These are phyloP conservation scores for Ettlia oleoabundans DNA, from an alignment of 139 green algal genomes.

Conservation along the genomic window DNA sequence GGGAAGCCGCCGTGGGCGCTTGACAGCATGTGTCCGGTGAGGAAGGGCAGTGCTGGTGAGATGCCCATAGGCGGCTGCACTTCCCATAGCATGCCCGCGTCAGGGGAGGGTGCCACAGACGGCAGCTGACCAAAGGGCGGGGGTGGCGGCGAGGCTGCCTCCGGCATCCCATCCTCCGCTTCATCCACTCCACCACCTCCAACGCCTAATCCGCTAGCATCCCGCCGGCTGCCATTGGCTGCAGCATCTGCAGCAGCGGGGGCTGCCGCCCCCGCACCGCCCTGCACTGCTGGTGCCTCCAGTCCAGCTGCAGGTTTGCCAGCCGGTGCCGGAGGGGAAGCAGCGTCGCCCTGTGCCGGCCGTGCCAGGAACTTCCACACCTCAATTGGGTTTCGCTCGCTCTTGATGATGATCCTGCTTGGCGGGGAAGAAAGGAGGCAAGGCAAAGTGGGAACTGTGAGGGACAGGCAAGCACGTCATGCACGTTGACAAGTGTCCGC, in stretches of 20 bases:
- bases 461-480: no score
- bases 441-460: neutral
- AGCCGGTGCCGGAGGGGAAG: no score
- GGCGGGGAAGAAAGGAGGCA: neutral
- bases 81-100: constrained; percentile 25
- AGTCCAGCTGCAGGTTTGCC: neutral
- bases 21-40: neutral
- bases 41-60: constrained; percentile 15
- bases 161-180: neutral
- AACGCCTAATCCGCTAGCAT: no score
- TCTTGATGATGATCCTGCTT: constrained; percentile 66
- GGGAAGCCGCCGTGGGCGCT: neutral
- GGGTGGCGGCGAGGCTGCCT: neutral
- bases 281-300: neutral
- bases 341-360: neutral
- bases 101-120: constrained; percentile 4
- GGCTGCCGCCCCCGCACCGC: neutral
- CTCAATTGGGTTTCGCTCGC: constrained; percentile 60
- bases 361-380: constrained; percentile 52
- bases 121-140: neutral
- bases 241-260: neutral
- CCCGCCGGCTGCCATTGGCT: neutral
- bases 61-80: constrained; percentile 1
- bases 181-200: neutral
- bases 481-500: no score